phyloP scores from a whole-genome alignment of 371 early-diverging fungal species.

The Batkoa obscura region DNA sequence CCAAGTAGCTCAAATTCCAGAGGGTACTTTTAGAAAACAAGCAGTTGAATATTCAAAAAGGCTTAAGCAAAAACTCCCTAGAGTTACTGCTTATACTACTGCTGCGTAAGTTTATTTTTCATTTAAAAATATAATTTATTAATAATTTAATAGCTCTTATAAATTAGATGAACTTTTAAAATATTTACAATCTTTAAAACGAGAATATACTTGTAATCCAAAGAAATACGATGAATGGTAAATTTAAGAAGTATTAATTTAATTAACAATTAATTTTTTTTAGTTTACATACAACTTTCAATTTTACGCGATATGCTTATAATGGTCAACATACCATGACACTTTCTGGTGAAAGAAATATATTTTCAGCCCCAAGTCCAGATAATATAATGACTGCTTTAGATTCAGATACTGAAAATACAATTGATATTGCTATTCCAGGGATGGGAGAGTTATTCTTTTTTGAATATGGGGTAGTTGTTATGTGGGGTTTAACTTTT shows the following conservation, averaged over 20 bases:
- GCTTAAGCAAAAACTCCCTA: constrained; percentile 16
- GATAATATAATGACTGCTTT: not conserved
- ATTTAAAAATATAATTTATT: not conserved
- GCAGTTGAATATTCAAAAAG: constrained; percentile 28
- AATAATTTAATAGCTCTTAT: constrained; percentile 29
- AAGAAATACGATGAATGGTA: constrained; percentile 25
- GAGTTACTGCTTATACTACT: constrained; percentile 85
- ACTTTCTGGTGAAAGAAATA: not conserved
- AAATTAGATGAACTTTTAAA: constrained; percentile 20
- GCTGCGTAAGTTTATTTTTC: constrained; percentile 24
- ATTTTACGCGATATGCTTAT: not conserved
- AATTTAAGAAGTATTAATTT: not conserved
- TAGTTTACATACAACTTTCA: constrained; percentile 6
- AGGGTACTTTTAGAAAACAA: constrained; percentile 16
- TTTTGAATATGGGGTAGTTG: constrained; percentile 89
- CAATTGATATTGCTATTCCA: constrained; percentile 16
- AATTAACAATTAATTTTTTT: not conserved
- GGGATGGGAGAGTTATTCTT: constrained; percentile 51
- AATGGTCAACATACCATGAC: not conserved
- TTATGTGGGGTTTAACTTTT: constrained; percentile 87
- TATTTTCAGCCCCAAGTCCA: not conserved
- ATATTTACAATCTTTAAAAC: constrained; percentile 17
- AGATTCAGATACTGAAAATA: constrained; percentile 6
- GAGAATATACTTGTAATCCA: constrained; percentile 12
- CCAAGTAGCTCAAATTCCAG: constrained; percentile 13